phyloP scores from a whole-genome alignment of 1,284 basidiomycete species.

The Malassezia sp. region DNA sequence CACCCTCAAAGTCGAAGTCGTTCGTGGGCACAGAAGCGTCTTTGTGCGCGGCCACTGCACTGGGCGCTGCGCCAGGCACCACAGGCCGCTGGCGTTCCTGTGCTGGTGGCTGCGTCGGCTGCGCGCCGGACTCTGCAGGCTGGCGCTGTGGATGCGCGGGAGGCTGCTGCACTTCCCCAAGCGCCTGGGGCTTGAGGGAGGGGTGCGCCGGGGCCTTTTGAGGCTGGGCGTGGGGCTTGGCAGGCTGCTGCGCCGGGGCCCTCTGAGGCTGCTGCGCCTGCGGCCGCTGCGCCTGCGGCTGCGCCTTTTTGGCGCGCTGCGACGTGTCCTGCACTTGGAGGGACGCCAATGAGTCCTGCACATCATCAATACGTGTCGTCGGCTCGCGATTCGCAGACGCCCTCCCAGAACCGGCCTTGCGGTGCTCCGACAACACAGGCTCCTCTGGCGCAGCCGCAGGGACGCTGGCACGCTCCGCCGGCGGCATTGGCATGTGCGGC shows the following conservation, averaged over 20 bases:
- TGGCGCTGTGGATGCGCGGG: conserved; percentile 3
- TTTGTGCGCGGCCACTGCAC: neutral
- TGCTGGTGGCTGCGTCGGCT: neutral
- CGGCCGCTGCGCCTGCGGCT: too few relatives aligned
- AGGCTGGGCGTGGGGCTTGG: neutral
- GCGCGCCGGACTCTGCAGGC: neutral
- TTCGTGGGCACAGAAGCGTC: conserved; percentile 19
- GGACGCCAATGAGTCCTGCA: neutral
- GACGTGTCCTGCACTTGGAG: conserved; percentile 4
- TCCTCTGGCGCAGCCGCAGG: too few relatives aligned
- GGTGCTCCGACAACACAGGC: too few relatives aligned
- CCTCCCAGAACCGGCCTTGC: too few relatives aligned
- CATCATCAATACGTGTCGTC: conserved; percentile 15
- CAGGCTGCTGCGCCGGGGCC: too few relatives aligned
- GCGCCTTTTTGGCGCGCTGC: too few relatives aligned
- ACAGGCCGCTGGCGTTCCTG: neutral
- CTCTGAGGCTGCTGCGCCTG: too few relatives aligned
- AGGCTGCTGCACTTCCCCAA: neutral
- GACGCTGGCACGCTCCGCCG: too few relatives aligned
- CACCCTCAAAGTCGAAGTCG: conserved; percentile 43
- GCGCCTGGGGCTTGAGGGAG: neutral
- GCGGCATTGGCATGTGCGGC: conserved; percentile 16
- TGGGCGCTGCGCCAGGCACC: neutral
- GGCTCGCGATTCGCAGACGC: too few relatives aligned
- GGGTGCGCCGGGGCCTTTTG: neutral